These are phyloP conservation scores for Backusella parvicylindrica DNA, from an alignment of 192 early-diverging fungal species.

Conservation along the genomic window DNA sequence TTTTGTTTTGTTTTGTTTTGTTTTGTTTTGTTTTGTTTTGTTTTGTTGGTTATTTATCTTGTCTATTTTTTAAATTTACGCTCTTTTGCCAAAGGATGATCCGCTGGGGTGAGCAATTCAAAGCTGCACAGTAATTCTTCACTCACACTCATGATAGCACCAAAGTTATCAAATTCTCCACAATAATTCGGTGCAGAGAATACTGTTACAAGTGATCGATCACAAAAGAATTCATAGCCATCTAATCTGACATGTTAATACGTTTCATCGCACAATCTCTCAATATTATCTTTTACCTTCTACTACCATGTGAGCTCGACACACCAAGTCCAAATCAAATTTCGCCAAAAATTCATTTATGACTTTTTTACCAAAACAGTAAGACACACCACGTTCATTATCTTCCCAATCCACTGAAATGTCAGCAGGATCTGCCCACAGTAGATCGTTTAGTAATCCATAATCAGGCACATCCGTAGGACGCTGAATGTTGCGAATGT, in stretches of 20 bases:
- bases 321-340: conserved; percentile 96
- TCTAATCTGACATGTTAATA: conserved; percentile 54
- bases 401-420: conserved; percentile 83
- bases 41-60: not conserved
- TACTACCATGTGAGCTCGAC: conserved; percentile 91
- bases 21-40: not conserved
- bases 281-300: conserved; percentile 35
- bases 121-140: conserved; percentile 81
- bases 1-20: not conserved
- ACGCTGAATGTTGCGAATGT: conserved; percentile 74
- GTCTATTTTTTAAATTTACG: conserved; percentile 1
- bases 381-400: conserved; percentile 93
- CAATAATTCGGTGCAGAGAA: conserved; percentile 96
- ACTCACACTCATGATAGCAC: conserved; percentile 85
- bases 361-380: conserved; percentile 85
- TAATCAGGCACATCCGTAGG: conserved; percentile 91
- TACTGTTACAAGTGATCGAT: conserved; percentile 86
- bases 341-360: conserved; percentile 85
- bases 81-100: conserved; percentile 33
- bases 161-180: conserved; percentile 85
- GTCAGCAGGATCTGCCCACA: conserved; percentile 93
- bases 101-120: conserved; percentile 37
- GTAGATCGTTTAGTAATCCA: conserved; percentile 85
- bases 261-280: not conserved
- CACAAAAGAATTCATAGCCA: conserved; percentile 98